Evolutionary conservation across 805 yeast species (phyloP).

Genomic region (Dipodascopsis uninucleata): DNA sequence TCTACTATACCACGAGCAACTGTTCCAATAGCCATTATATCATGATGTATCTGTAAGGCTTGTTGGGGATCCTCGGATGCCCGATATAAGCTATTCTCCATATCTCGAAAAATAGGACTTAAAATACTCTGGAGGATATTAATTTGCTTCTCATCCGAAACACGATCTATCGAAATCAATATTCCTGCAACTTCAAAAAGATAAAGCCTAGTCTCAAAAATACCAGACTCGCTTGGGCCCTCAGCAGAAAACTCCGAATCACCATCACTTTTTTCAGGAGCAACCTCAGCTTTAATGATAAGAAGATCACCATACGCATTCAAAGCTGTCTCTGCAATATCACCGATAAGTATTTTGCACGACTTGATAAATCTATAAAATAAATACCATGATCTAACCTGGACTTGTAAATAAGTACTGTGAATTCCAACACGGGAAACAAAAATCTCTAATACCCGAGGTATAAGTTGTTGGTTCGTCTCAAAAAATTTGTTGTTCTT

Average conservation of each 20-base stretch:
- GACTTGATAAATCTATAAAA: conserved; percentile 77
- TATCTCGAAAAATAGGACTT: conserved; percentile 67
- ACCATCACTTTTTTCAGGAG: conserved; percentile 33
- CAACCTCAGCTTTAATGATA: conserved; percentile 54
- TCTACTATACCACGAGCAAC: conserved; percentile 80
- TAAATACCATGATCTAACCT: conserved; percentile 84
- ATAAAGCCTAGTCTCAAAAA: conserved; percentile 74
- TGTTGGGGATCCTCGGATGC: conserved; percentile 43
- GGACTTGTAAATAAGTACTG: conserved; percentile 66
- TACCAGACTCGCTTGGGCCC: conserved; percentile 46
- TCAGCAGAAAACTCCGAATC: conserved; percentile 51
- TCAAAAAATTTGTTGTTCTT: conserved; percentile 67
- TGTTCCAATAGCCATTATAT: conserved; percentile 84
- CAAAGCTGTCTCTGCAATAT: conserved; percentile 54
- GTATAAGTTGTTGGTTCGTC: conserved; percentile 45
- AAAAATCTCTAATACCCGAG: conserved; percentile 69
- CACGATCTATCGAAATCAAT: conserved; percentile 49
- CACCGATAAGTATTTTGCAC: conserved; percentile 61
- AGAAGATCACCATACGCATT: conserved; percentile 60
- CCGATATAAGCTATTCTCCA: conserved; percentile 59
- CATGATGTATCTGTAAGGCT: conserved; percentile 77
- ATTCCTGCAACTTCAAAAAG: conserved; percentile 84
- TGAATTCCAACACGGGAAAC: conserved; percentile 79
- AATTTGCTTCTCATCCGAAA: conserved; percentile 42
- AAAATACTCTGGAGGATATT: conserved; percentile 56